These are phyloP conservation scores for Oldenlandia corymbosa DNA, from an alignment of 257 asterid genomes.

Conservation along the genomic window DNA sequence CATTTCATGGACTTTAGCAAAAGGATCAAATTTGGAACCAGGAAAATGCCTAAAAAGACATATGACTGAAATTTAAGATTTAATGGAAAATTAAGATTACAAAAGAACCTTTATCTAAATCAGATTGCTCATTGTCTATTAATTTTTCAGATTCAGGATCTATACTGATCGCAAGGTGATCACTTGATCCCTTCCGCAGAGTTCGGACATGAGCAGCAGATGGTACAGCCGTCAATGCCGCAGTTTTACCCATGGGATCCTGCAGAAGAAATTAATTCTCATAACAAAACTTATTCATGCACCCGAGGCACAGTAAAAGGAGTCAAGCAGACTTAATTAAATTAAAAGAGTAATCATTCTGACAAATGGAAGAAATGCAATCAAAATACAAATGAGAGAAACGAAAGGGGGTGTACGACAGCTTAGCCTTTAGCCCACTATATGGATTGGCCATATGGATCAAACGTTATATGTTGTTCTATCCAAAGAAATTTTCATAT, in stretches of 20 bases:
- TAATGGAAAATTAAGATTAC: neutral
- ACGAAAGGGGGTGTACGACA: neutral
- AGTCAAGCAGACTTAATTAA: neutral
- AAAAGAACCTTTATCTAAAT: slow-evolving; percentile 76
- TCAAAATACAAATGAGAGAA: neutral
- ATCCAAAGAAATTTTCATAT: no score
- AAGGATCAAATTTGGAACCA: neutral
- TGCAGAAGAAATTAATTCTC: slow-evolving; percentile 36
- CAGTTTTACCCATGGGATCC: slow-evolving; percentile 53
- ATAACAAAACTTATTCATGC: slow-evolving; percentile 11
- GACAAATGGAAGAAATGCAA: neutral
- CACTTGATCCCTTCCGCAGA: slow-evolving; percentile 79
- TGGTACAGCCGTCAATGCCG: slow-evolving; percentile 42
- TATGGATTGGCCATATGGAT: no score
- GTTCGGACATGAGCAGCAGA: slow-evolving; percentile 83
- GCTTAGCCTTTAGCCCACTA: no score
- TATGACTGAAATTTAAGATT: neutral
- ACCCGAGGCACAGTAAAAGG: no score
- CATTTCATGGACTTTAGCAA: slow-evolving; percentile 9
- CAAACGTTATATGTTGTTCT: no score
- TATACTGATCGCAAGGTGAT: slow-evolving; percentile 78
- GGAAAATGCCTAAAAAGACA: neutral
- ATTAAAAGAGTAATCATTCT: no score
- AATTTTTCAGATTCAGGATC: slow-evolving; percentile 77
- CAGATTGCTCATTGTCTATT: slow-evolving; percentile 45